Base-by-base conservation (phyloP, 148 eudicot species). In the Camellia japonica region DNA sequence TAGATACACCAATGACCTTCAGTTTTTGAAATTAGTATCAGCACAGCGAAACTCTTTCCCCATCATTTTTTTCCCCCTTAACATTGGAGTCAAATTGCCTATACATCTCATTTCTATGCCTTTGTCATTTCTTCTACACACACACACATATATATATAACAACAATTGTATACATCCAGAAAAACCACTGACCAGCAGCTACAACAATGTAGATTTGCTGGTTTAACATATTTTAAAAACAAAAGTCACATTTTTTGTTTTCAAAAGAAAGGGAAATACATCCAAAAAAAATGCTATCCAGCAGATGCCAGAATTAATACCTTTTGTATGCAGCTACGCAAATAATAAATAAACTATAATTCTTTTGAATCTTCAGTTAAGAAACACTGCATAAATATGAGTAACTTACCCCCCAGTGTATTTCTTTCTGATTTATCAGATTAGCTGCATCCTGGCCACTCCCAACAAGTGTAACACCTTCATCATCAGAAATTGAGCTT, bases 341-440 rank as follows among this genome's bases (percentile, higher is more conserved):
- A 30, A 76, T 64, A 76, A 69, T 9, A 51, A 63, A 72, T 52
- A 30, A 30, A 30, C 38, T 30, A 30, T 30, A 38, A 77, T 1
- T 10, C n/a, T 16, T 71, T 43, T 12, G 3, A 20, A 46, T 47
- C 15, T 69, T 20, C 11, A 23, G 16, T 30, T 55, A 58, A 73
- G 65, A 9, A 74, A 70, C 47, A 62, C 52, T 61, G 15, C 46
- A 19, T 55, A 3, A 68, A 58, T 56, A 51, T 66, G n/a, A 74
- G 6, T 49, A 83, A 86, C 97, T 88, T 83, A 93, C 97, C 86
- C 99, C 99, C 99, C 99, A 96, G 73, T 92, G 97, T 77, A 96
- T 87, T 91, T 96, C 99, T 87, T 90, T 96, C 91, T 93, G 95
- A 83, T 93, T 96, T 83, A 92, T 89, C 81, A 91, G 80, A 89